Conservation (phyloP, 257 asterid species). For the Leptodermis oblonga region DNA sequence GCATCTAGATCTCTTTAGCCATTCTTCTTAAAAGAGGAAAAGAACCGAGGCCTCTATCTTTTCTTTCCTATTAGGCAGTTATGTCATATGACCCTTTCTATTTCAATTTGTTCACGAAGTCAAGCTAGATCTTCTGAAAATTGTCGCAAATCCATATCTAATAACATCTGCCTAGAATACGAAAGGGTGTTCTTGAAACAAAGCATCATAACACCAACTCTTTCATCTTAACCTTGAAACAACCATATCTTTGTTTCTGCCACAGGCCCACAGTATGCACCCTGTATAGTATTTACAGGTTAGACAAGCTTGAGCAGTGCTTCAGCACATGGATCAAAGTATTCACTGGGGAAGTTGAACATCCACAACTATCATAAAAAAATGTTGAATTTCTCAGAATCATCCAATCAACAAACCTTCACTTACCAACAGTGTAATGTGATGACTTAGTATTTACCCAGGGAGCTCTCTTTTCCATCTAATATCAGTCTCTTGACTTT, state of each 20-base stretch:
- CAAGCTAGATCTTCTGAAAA: not conserved
- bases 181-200: not conserved
- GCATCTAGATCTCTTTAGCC: not conserved
- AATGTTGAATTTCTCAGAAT: not conserved
- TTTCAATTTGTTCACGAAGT: not conserved
- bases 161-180: not conserved
- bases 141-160: not conserved
- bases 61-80: not conserved
- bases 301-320: not conserved
- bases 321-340: not conserved
- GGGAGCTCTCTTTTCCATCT: slow-evolving; percentile 3
- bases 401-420: not conserved
- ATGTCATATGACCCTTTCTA: not conserved
- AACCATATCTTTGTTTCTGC: too few relatives aligned
- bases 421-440: not conserved
- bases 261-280: not conserved
- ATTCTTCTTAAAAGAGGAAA: not conserved
- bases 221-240: not conserved
- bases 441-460: not conserved
- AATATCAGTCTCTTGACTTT: not conserved
- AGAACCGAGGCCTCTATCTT: not conserved
- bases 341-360: not conserved
- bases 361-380: not conserved
- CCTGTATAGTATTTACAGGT: not conserved
- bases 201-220: not conserved